A percentile compares a stretch with the other conserved stretches of the same genome.
phyloP scores from a whole-genome alignment of 1,139 yeast genomes.

The Yamadazyma diospyri region DNA sequence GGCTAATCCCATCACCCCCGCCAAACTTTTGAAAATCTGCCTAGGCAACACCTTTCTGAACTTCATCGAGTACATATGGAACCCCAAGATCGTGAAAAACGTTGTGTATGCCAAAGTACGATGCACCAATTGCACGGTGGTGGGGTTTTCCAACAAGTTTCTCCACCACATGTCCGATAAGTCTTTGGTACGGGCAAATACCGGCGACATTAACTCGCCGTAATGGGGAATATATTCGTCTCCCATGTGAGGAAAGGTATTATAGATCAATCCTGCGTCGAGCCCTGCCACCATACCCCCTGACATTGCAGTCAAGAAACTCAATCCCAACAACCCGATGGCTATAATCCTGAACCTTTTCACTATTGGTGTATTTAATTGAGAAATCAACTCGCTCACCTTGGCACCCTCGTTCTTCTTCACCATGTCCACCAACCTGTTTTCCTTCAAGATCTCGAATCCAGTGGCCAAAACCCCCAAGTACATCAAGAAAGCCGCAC shows the following conservation, averaged over 20 bases:
- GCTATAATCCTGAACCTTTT: slow-evolving; percentile 54
- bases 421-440: slow-evolving; percentile 45
- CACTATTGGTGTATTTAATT: slow-evolving; percentile 50
- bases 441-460: slow-evolving; percentile 74
- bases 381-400: slow-evolving; percentile 52
- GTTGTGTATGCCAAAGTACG: slow-evolving; percentile 82
- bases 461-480: slow-evolving; percentile 91
- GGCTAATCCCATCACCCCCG: slow-evolving; percentile 75
- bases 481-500: slow-evolving; percentile 87
- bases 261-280: slow-evolving; percentile 95
- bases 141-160: slow-evolving; percentile 90
- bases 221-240: slow-evolving; percentile 67
- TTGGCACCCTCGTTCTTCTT: slow-evolving; percentile 30
- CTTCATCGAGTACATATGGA: slow-evolving; percentile 59
- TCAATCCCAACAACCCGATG: slow-evolving; percentile 56
- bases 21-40: slow-evolving; percentile 49
- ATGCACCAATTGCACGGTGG: slow-evolving; percentile 92
- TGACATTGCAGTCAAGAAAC: slow-evolving; percentile 88
- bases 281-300: slow-evolving; percentile 98
- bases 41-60: slow-evolving; percentile 62
- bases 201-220: slow-evolving; percentile 72
- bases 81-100: slow-evolving; percentile 64
- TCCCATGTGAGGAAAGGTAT: slow-evolving; percentile 97
- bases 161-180: slow-evolving; percentile 83
- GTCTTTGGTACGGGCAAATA: slow-evolving; percentile 65